A percentile compares a stretch with the other conserved stretches of the same genome.
Evolutionary conservation across 1,284 basidiomycete genomes (phyloP).

Genomic region (Malassezia cuniculi): DNA sequence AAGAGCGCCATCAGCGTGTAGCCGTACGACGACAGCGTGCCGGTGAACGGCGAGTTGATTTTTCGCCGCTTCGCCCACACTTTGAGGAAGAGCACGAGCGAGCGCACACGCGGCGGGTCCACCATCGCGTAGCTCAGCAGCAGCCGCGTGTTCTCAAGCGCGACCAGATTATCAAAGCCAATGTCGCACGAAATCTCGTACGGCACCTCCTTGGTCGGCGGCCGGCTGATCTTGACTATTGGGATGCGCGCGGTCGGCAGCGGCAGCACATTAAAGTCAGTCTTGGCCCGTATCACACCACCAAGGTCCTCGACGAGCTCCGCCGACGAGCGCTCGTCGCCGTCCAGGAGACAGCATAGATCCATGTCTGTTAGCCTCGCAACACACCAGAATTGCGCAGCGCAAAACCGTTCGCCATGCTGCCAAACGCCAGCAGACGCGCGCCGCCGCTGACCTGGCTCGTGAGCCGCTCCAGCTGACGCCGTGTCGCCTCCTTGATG

Average conservation of each 20-base stretch:
- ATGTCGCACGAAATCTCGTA: slow-evolving; percentile 79
- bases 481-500: slow-evolving; percentile 81
- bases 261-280: slow-evolving; percentile 92
- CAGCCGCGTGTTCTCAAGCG: slow-evolving; percentile 88
- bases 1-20: slow-evolving; percentile 95
- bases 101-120: slow-evolving; percentile 82
- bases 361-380: slow-evolving; percentile 68
- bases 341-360: slow-evolving; percentile 75
- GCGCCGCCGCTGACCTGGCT: slow-evolving; percentile 84
- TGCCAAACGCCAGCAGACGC: slow-evolving; percentile 77
- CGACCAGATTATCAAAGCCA: slow-evolving; percentile 91
- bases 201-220: slow-evolving; percentile 67
- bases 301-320: slow-evolving; percentile 90
- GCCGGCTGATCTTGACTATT: slow-evolving; percentile 85
- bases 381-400: slow-evolving; percentile 76
- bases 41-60: slow-evolving; percentile 95
- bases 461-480: slow-evolving; percentile 83
- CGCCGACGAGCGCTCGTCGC: slow-evolving; percentile 43
- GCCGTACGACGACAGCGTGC: slow-evolving; percentile 90
- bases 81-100: slow-evolving; percentile 91
- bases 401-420: slow-evolving; percentile 80
- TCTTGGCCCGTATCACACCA: slow-evolving; percentile 78
- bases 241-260: slow-evolving; percentile 93
- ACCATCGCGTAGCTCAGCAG: slow-evolving; percentile 95
- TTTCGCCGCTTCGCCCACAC: slow-evolving; percentile 97